phyloP scores from a whole-genome alignment of 306 rosid species.

The Herpetospermum pedunculosum region DNA sequence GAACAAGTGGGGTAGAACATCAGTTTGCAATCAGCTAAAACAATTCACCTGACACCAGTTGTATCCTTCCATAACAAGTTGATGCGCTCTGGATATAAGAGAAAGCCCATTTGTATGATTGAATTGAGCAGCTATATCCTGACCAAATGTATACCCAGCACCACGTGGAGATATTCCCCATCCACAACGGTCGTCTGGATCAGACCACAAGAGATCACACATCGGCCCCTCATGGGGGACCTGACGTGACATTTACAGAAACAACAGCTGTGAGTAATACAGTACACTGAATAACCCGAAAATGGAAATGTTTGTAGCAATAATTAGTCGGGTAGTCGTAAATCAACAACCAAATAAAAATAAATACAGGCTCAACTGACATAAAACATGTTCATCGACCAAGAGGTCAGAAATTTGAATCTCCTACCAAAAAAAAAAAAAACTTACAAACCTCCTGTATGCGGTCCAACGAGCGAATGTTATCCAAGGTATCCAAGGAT shows the following conservation, averaged over 20 bases:
- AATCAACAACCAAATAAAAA: neutral
- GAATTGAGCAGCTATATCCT: conserved; percentile 92
- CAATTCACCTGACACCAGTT: conserved; percentile 90
- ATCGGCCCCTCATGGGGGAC: conserved; percentile 99
- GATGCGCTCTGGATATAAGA: conserved; percentile 95
- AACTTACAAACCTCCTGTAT: conserved; percentile 66
- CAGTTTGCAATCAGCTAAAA: neutral
- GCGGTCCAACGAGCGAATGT: conserved; percentile 87
- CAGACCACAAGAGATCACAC: conserved; percentile 99
- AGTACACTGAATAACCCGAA: neutral
- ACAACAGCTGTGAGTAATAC: conserved; percentile 6
- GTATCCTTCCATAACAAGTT: conserved; percentile 98
- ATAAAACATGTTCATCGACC: too few relatives aligned
- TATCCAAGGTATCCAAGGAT: conserved; percentile 89
- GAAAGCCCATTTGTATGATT: conserved; percentile 91
- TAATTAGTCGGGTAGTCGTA: neutral
- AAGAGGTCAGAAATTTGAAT: too few relatives aligned
- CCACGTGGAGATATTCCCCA: conserved; percentile 99
- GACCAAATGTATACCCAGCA: conserved; percentile 97
- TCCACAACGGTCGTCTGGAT: conserved; percentile 98
- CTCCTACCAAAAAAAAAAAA: too few relatives aligned
- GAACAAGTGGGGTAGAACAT: conserved; percentile 1
- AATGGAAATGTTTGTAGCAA: neutral
- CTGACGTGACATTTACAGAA: conserved; percentile 21
- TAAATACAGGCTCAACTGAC: too few relatives aligned